A percentile compares a stretch with the other conserved stretches of the same genome.
Evolutionary conservation across 495 filamentous ascomycete genomes (phyloP).

Genomic region (Podospora tetraspora): DNA sequence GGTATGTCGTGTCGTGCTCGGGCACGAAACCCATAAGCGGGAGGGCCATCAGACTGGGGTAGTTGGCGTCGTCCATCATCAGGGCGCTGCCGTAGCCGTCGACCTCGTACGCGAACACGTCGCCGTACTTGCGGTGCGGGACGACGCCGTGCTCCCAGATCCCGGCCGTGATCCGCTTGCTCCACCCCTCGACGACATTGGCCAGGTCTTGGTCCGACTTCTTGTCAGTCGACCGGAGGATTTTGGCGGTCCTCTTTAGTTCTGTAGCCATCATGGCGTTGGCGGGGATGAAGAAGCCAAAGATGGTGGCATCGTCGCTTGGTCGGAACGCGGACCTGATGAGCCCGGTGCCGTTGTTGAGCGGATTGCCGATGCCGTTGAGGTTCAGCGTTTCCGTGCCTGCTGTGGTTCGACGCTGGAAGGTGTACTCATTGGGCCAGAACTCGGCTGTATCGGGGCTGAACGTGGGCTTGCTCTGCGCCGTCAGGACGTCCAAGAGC

Average conservation of each 20-base stretch:
- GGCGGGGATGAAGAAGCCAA: slow-evolving; percentile 92
- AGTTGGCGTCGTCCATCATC: slow-evolving; percentile 96
- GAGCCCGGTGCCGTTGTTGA: slow-evolving; percentile 77
- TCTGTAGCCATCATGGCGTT: slow-evolving; percentile 96
- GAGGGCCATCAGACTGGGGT: slow-evolving; percentile 82
- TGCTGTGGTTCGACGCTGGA: slow-evolving; percentile 68
- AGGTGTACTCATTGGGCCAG: slow-evolving; percentile 73
- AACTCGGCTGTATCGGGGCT: slow-evolving; percentile 56
- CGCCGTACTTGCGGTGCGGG: slow-evolving; percentile 71
- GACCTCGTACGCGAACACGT: slow-evolving; percentile 94
- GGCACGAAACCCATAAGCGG: slow-evolving; percentile 82
- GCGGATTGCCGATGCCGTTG: slow-evolving; percentile 78
- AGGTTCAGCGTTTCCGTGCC: slow-evolving; percentile 91
- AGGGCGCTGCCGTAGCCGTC: slow-evolving; percentile 90
- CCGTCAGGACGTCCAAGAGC: slow-evolving; percentile 64
- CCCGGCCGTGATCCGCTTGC: slow-evolving; percentile 63
- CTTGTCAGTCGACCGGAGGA: slow-evolving; percentile 57
- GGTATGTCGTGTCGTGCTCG: slow-evolving; percentile 61
- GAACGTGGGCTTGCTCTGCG: slow-evolving; percentile 78
- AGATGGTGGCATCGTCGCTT: slow-evolving; percentile 94
- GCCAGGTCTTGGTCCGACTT: slow-evolving; percentile 43
- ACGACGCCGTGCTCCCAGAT: slow-evolving; percentile 89
- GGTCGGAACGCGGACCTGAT: slow-evolving; percentile 91
- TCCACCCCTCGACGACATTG: slow-evolving; percentile 53
- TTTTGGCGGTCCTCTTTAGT: slow-evolving; percentile 65